Base-by-base conservation (phyloP, 805 yeast genomes). In the Schizosaccharomyces cryophilus region DNA sequence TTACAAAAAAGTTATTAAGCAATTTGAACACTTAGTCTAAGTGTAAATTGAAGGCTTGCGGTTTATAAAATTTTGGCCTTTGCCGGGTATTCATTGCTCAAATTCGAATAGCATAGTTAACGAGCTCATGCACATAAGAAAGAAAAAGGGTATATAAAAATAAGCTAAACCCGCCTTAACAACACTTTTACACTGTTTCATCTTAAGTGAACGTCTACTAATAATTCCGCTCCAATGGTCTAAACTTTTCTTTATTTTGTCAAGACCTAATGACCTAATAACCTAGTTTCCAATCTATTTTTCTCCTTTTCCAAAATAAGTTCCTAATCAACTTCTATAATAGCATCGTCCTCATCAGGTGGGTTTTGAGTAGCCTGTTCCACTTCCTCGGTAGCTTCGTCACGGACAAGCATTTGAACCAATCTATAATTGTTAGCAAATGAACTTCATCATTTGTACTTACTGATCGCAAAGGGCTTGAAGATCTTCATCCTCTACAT, bases 341-440 rank as follows among this genome's bases (percentile, higher is more conserved):
- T 24, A 38, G 21, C 47, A 30, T 67, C 69, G 61, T 77, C 79
- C 31, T 73, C 79, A 55, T 76, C 79, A 38, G 78, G 80, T 38
- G 74, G 79, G 63, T 54, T 56, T 29, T 72, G 67, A 31, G 74
- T 72, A 62, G 76, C 62, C 62, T 80, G 82, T 60, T 78, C 80
- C 3, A 31, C 45, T 21, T 74, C 73, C 51, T 72, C 76, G 64
- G 69, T 73, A 2, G 66, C 69, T 38, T 71, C 72, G 42, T 80
- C 78, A 9, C 77, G 79, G 93, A 85, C 85, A 64, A 90, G 76
- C 81, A 87, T 79, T 69, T 90, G 90, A 26, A 89, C 98, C 30
- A 51, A 29, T 29, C 56, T 51, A 24, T 21, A 7, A 17, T 51
- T 3, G 35, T 17, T 21, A 19, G n/a, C 19, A 4, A 24, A 51